phyloP scores from a whole-genome alignment of 192 early-diverging fungal species.

The Rhizophagus clarus region DNA sequence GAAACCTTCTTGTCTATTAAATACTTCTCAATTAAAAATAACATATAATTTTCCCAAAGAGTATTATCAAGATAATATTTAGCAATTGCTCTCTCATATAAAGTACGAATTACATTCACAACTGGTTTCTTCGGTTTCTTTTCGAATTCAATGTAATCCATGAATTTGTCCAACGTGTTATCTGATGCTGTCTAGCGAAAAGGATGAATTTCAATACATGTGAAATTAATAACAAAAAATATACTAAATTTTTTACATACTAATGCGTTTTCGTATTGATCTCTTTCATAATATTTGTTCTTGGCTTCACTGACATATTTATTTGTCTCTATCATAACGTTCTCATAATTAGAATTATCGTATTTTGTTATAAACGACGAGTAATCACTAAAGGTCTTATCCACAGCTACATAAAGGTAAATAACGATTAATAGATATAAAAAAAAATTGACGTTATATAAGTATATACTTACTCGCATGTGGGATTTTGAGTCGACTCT shows the following conservation, averaged over 20 bases:
- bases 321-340: constrained; percentile 51
- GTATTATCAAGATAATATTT: constrained; percentile 59
- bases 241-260: constrained; percentile 33
- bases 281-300: constrained; percentile 42
- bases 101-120: constrained; percentile 39
- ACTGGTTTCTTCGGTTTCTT: constrained; percentile 36
- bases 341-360: constrained; percentile 58
- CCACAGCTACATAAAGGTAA: constrained; percentile 45
- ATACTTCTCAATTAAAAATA: constrained; percentile 55
- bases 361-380: constrained; percentile 64
- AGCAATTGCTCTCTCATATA: constrained; percentile 70
- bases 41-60: constrained; percentile 72
- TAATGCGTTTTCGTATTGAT: constrained; percentile 56
- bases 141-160: constrained; percentile 53
- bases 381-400: constrained; percentile 62
- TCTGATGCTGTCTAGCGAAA: constrained; percentile 19
- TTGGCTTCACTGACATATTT: constrained; percentile 46
- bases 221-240: background rate
- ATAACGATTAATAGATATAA: constrained; percentile 14
- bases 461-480: constrained; percentile 44
- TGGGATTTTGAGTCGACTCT: constrained; percentile 42
- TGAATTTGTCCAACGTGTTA: constrained; percentile 48
- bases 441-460: background rate
- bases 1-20: constrained; percentile 43
- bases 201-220: background rate